These are phyloP conservation scores for Pholiota molesta DNA, from an alignment of 768 basidiomycete species.

Conservation along the genomic window DNA sequence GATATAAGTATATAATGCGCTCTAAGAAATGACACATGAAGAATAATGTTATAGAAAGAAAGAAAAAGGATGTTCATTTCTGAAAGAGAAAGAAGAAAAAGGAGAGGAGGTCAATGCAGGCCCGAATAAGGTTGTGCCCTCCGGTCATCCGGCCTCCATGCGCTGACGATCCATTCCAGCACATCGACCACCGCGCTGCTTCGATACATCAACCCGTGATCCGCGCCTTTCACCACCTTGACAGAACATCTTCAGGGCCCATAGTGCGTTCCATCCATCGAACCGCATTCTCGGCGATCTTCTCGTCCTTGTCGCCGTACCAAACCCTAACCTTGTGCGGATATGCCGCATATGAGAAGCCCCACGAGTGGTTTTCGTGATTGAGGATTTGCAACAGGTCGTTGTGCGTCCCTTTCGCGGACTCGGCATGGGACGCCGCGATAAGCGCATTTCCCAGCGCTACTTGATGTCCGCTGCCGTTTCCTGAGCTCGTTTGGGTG, in stretches of 20 bases:
- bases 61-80: constrained; percentile 1
- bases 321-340: constrained; percentile 80
- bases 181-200: constrained; percentile 86
- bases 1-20: constrained; percentile 3
- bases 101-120: constrained; percentile 14
- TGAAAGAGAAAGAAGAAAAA: constrained; percentile 15
- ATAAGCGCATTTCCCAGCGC: constrained; percentile 88
- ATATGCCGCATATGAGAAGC: constrained; percentile 84
- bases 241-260: constrained; percentile 76
- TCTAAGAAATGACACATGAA: background rate
- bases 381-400: constrained; percentile 93
- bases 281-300: constrained; percentile 89
- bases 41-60: background rate
- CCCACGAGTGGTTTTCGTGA: constrained; percentile 87
- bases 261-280: constrained; percentile 91
- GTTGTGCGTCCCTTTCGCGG: constrained; percentile 85
- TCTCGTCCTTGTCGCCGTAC: constrained; percentile 94
- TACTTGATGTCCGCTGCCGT: constrained; percentile 56
- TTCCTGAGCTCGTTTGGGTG: constrained; percentile 14
- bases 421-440: constrained; percentile 94
- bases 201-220: constrained; percentile 93
- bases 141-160: constrained; percentile 41
- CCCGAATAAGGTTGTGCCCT: constrained; percentile 22
- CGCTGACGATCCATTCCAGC: constrained; percentile 67
- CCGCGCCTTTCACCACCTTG: constrained; percentile 83